Base-by-base conservation (phyloP, 768 basidiomycete genomes). In the Brasilioporus rufonigricans region DNA sequence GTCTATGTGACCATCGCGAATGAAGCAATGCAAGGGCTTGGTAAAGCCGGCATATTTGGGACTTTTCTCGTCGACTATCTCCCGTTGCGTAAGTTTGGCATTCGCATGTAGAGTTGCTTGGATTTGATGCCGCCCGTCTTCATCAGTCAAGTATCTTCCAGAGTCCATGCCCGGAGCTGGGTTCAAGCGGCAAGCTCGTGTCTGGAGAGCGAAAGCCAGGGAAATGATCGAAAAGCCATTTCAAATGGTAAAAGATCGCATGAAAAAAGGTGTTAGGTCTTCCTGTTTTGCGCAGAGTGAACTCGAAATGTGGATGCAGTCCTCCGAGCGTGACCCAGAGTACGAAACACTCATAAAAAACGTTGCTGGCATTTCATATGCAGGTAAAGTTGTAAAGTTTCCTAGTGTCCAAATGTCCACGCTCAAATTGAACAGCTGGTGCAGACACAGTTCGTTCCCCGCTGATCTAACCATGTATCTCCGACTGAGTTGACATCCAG, bases 351-450 rank as follows among this genome's bases (percentile, higher is more conserved):
- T 79, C 27, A 71, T 80, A 18, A 79, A 76, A 56, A 80, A 80
- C 71, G 75, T 76, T 36, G 78, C 80, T 21, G 79, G 75, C 1
- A 79, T 76, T 3, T 65, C 79, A 4, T 82, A 80, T 56, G 77
- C 78, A 39, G 80, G 79, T 52, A 74, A 55, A 23, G 63, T 56
- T 47, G 6, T 38, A 31, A 44, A 45, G 32, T 3, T n/a, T 23
- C 19, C 24, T 21, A 33, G 29, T 16, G 29, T 40, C 13, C 16
- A 11, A 33, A 12, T 27, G n/a, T 39, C 41, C 21, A 36, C 51
- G n/a, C 63, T 60, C 18, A 58, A 19, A 31, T 44, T 33, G 19
- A 33, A 36, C 21, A 67, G 65, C 60, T 45, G 63, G 66, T 32
- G 66, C 63, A 55, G 66, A 65, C 33, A 68, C 66, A 23, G 66